Evolutionary conservation across 1,284 basidiomycete genomes (phyloP).

Genomic region (Apiotrichum brassicae): DNA sequence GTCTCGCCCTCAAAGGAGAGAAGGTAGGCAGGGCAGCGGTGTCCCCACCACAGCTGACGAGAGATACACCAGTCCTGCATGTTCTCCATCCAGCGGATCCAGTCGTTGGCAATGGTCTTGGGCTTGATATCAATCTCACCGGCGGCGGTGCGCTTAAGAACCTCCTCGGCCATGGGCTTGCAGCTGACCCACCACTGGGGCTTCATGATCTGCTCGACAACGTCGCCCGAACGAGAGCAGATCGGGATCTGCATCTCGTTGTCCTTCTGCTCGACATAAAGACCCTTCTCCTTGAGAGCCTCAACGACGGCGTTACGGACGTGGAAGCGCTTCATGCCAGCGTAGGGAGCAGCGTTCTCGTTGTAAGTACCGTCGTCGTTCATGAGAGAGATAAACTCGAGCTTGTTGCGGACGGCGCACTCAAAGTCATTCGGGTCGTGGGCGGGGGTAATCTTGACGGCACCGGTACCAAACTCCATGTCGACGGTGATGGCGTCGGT

Average conservation of each 20-base stretch:
- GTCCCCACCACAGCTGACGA: constrained; percentile 99
- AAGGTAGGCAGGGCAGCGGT: constrained; percentile 92
- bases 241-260: constrained; percentile 93
- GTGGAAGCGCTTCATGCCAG: constrained; percentile 95
- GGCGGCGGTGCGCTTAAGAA: constrained; percentile 78
- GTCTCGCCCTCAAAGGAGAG: constrained; percentile 71
- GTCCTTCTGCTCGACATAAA: constrained; percentile 88
- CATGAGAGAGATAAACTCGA: constrained; percentile 92
- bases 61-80: constrained; percentile 99
- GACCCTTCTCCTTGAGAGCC: constrained; percentile 74
- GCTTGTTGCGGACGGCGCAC: constrained; percentile 78
- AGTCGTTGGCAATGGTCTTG: constrained; percentile 82
- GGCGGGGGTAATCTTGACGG: constrained; percentile 99
- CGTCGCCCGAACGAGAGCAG: constrained; percentile 87
- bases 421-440: constrained; percentile 98
- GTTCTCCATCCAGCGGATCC: constrained; percentile 93
- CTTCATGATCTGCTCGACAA: constrained; percentile 93
- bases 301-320: constrained; percentile 79
- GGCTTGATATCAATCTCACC: constrained; percentile 82
- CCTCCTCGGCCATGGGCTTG: constrained; percentile 84
- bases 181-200: constrained; percentile 99
- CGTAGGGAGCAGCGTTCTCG: constrained; percentile 78
- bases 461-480: constrained; percentile 96
- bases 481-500: constrained; percentile 81
- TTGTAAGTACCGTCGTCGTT: constrained; percentile 98